Evolutionary conservation across 2,329 filamentous ascomycete species (phyloP).

Genomic region (Phialocephala subalpina): DNA sequence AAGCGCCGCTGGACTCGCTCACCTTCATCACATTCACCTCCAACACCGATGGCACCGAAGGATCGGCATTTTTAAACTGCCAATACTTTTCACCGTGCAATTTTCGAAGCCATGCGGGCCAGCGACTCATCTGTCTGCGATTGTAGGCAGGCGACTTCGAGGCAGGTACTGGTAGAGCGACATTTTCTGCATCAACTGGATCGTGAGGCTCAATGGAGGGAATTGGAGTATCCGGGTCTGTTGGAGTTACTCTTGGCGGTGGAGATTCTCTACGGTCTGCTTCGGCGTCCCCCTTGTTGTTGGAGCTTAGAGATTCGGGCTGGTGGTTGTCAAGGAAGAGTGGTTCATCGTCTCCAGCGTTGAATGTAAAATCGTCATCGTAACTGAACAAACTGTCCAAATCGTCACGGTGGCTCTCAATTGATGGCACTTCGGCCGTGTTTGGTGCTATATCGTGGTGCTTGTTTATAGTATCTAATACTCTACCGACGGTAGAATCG

Average conservation of each 20-base stretch:
- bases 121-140: background rate
- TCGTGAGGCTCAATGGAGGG: conserved; percentile 8
- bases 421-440: background rate
- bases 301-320: background rate
- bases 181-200: background rate
- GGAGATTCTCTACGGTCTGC: background rate
- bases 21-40: background rate
- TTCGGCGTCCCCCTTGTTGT: background rate
- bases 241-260: background rate
- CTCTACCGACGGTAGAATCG: background rate
- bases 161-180: background rate
- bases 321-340: background rate
- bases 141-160: background rate
- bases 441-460: background rate
- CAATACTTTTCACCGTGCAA: background rate
- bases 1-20: background rate
- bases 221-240: conserved; percentile 13
- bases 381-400: background rate
- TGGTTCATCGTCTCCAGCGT: background rate
- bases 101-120: background rate
- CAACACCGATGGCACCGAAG: background rate
- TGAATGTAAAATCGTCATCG: background rate
- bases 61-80: background rate
- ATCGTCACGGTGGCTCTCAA: background rate
- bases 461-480: background rate